A percentile compares a stretch with the other conserved stretches of the same genome.
Conservation (phyloP, 2,329 filamentous ascomycete species). For the Botrytis deweyae region DNA sequence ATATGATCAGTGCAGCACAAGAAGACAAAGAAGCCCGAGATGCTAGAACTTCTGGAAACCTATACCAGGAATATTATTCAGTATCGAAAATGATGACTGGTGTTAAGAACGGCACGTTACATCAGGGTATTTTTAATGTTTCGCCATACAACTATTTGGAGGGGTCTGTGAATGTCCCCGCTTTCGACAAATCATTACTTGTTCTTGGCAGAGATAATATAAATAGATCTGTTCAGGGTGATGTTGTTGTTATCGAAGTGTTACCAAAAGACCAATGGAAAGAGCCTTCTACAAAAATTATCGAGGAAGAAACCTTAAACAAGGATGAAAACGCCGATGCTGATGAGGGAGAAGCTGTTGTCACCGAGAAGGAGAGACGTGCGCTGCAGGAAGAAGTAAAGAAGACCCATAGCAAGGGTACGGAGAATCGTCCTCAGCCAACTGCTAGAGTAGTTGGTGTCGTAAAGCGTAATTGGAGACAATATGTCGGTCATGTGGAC, state of each 20-base stretch:
- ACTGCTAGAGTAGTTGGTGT: constrained; percentile 91
- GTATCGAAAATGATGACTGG: constrained; percentile 94
- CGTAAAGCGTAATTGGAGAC: constrained; percentile 94
- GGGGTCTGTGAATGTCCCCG: constrained; percentile 82
- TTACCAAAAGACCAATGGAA: constrained; percentile 97
- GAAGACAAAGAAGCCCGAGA: constrained; percentile 64
- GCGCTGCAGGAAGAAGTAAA: constrained; percentile 90
- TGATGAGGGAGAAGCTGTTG: constrained; percentile 71
- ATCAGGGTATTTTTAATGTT: constrained; percentile 94
- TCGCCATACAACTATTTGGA: constrained; percentile 98
- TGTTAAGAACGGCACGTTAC: constrained; percentile 80
- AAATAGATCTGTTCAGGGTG: constrained; percentile 88
- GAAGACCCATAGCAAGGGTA: constrained; percentile 72
- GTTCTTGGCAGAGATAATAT: constrained; percentile 93
- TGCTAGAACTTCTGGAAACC: constrained; percentile 61
- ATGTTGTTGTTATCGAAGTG: constrained; percentile 89
- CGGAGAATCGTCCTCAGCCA: constrained; percentile 78
- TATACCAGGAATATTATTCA: constrained; percentile 88
- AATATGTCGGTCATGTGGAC: constrained; percentile 96
- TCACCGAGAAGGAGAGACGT: constrained; percentile 83
- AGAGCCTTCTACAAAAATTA: constrained; percentile 88
- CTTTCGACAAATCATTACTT: constrained; percentile 85
- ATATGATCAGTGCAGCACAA: constrained; percentile 85
- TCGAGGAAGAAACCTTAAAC: constrained; percentile 89
- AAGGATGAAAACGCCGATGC: constrained; percentile 91